Conservation (phyloP, 2,329 filamentous ascomycete genomes). For the Phaeophleospora eucalypticola region DNA sequence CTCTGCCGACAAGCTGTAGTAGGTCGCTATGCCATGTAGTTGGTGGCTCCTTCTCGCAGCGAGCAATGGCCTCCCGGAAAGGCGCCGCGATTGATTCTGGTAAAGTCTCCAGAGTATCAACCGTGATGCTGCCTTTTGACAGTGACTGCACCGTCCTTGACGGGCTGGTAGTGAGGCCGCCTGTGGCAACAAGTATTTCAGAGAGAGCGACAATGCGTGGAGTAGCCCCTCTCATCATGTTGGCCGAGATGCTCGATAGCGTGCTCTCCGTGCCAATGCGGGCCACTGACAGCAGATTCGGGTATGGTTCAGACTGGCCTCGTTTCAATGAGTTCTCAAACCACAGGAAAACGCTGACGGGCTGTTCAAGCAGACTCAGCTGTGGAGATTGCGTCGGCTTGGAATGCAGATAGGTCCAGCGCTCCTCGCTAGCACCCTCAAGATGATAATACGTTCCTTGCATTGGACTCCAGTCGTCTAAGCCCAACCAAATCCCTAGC, state of each 20-base stretch:
- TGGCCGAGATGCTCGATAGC: conserved; percentile 2
- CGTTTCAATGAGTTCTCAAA: conserved; percentile 26
- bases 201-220: conserved; percentile 24
- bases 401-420: conserved; percentile 38
- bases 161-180: conserved; percentile 19
- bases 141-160: conserved; percentile 53
- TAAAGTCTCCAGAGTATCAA: conserved; percentile 69
- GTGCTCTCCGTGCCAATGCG: conserved; percentile 13
- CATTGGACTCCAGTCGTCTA: conserved; percentile 58
- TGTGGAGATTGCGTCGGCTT: conserved; percentile 4
- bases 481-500: conserved; percentile 76
- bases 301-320: conserved; percentile 17
- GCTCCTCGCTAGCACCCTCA: conserved; percentile 54
- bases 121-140: conserved; percentile 63
- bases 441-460: conserved; percentile 54
- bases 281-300: conserved; percentile 24
- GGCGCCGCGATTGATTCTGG: conserved; percentile 80
- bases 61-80: conserved; percentile 77
- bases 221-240: conserved; percentile 18
- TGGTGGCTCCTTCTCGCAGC: conserved; percentile 78
- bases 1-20: conserved; percentile 71
- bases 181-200: conserved; percentile 21
- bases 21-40: conserved; percentile 68
- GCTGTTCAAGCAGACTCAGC: conserved; percentile 22
- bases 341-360: conserved; percentile 30